Conservation (phyloP, 768 basidiomycete genomes). For the Cytidiella melzeri region DNA sequence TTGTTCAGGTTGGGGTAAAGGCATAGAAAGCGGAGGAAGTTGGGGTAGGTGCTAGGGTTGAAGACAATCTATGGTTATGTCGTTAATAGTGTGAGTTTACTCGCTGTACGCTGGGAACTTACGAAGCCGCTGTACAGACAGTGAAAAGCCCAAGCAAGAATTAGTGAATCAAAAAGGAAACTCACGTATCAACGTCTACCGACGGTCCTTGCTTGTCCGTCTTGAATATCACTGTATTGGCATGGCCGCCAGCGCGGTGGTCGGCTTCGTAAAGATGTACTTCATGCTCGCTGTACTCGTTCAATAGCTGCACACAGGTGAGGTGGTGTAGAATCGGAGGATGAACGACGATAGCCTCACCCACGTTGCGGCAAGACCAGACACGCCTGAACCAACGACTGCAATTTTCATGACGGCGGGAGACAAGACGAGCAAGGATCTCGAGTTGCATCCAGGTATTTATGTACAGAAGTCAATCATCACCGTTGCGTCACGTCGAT, state of each 20-base stretch:
- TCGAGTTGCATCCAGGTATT: too few relatives aligned
- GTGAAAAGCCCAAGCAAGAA: background rate
- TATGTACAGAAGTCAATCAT: too few relatives aligned
- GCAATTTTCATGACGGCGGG: conserved; percentile 38
- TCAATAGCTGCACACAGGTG: conserved; percentile 43
- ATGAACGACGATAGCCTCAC: conserved; percentile 28
- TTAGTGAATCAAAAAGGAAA: too few relatives aligned
- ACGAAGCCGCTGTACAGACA: conserved; percentile 62
- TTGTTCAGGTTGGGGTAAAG: conserved; percentile 36
- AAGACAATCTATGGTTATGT: conserved; percentile 56
- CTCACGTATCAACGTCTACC: conserved; percentile 68
- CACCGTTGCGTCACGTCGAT: too few relatives aligned
- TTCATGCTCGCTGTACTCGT: conserved; percentile 67
- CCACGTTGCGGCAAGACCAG: conserved; percentile 75
- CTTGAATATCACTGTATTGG: conserved; percentile 60
- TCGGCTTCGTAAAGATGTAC: conserved; percentile 73
- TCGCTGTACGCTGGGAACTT: conserved; percentile 17
- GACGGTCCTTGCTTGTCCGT: conserved; percentile 22
- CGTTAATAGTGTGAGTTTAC: too few relatives aligned
- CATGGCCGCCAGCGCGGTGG: conserved; percentile 64
- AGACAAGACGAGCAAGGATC: too few relatives aligned
- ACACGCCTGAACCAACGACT: conserved; percentile 73
- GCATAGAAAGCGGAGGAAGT: conserved; percentile 65
- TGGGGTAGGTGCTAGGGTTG: conserved; percentile 73
- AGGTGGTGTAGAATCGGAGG: background rate